These are phyloP conservation scores for Marsdenia floribunda DNA, from an alignment of 257 asterid species.

Conservation along the genomic window DNA sequence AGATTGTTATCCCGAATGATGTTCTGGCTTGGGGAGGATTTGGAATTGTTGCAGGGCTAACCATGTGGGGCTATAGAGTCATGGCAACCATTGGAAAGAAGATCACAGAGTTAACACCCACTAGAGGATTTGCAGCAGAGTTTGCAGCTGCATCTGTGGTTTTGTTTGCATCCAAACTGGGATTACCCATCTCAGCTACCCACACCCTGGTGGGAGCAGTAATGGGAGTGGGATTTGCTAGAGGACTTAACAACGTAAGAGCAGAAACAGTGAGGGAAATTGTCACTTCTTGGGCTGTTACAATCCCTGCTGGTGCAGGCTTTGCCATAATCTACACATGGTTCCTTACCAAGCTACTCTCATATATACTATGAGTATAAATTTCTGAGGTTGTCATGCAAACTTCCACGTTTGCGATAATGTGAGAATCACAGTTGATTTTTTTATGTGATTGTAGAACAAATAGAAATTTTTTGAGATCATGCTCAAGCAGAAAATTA, in stretches of 20 bases:
- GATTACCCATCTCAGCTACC: slow-evolving; percentile 88
- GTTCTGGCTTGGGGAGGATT: slow-evolving; percentile 97
- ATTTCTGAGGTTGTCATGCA: slow-evolving; percentile 16
- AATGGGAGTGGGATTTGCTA: slow-evolving; percentile 96
- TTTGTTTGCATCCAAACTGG: slow-evolving; percentile 73
- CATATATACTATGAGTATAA: slow-evolving; percentile 42
- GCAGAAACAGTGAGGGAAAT: slow-evolving; percentile 92
- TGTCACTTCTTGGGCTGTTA: slow-evolving; percentile 82
- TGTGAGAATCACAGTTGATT: slow-evolving; percentile 16
- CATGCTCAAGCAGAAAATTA: slow-evolving; percentile 1
- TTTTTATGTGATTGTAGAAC: slow-evolving; percentile 23
- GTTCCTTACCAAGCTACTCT: slow-evolving; percentile 66
- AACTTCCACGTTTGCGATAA: slow-evolving; percentile 19
- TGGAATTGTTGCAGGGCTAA: slow-evolving; percentile 88
- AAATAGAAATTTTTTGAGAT: slow-evolving; percentile 11
- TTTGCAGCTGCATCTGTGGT: slow-evolving; percentile 97
- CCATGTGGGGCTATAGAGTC: slow-evolving; percentile 86
- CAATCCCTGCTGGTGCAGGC: slow-evolving; percentile 81
- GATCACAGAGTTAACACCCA: slow-evolving; percentile 86
- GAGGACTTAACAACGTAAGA: slow-evolving; percentile 83
- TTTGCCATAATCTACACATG: slow-evolving; percentile 81
- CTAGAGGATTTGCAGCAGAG: slow-evolving; percentile 94
- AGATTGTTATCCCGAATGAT: slow-evolving; percentile 69
- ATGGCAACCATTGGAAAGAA: slow-evolving; percentile 90
- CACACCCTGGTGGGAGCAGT: slow-evolving; percentile 96